Conservation (phyloP, 805 yeast genomes). For the Candida ovalis region DNA sequence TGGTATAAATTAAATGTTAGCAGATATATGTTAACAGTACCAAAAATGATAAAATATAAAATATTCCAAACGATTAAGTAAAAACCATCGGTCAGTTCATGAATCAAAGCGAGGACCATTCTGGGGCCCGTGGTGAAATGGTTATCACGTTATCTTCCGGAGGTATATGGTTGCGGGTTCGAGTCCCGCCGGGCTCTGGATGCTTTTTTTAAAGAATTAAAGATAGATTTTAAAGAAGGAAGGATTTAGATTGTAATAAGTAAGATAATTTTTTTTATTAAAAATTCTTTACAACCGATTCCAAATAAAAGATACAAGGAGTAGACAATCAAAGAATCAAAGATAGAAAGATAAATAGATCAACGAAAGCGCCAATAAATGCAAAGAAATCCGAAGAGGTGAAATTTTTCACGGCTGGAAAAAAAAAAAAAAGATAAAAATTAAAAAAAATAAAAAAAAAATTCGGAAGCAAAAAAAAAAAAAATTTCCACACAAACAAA, state of each 20-base stretch:
- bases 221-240: neutral
- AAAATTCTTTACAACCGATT: no score
- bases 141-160: constrained; percentile 74
- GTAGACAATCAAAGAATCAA: no score
- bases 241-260: no score
- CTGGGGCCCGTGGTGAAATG: constrained; percentile 69
- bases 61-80: neutral
- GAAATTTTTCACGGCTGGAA: neutral
- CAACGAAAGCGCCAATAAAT: neutral
- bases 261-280: neutral
- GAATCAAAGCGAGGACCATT: constrained; percentile 2
- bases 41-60: neutral
- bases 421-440: neutral
- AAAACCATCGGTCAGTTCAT: neutral
- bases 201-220: constrained; percentile 4
- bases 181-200: constrained; percentile 62
- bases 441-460: neutral
- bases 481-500: no score
- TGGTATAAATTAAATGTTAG: no score
- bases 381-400: no score
- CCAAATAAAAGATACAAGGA: no score
- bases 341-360: no score
- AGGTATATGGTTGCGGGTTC: constrained; percentile 63
- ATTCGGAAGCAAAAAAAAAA: no score
- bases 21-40: no score